A percentile compares a stretch with the other conserved stretches of the same genome.
Conservation (phyloP, 495 filamentous ascomycete genomes). For the Podospora fimiseda region DNA sequence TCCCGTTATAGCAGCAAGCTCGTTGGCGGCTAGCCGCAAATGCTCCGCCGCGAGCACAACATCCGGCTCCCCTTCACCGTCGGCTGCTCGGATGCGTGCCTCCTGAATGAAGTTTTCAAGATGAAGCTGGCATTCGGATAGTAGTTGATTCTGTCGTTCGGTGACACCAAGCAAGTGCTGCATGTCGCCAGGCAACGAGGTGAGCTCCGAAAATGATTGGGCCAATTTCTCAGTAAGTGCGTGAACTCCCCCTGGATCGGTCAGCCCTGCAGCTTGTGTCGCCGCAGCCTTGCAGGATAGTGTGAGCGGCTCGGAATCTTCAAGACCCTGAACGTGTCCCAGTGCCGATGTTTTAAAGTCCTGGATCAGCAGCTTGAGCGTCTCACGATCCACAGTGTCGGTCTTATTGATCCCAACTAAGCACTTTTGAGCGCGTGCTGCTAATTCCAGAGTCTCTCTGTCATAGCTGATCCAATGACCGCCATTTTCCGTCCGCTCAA, state of each 20-base stretch:
- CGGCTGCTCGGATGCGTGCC: constrained; percentile 19
- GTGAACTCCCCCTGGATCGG: constrained; percentile 62
- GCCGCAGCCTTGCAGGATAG: constrained; percentile 61
- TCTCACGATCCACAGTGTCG: constrained; percentile 47
- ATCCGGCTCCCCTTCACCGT: constrained; percentile 35
- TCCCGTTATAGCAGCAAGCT: constrained; percentile 79
- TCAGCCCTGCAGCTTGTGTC: constrained; percentile 20
- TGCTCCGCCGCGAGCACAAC: constrained; percentile 94
- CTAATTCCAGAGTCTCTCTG: constrained; percentile 39
- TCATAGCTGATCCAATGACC: constrained; percentile 41
- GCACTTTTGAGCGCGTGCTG: constrained; percentile 50
- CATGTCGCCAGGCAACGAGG: constrained; percentile 51
- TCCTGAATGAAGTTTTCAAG: constrained; percentile 62
- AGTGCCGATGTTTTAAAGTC: constrained; percentile 31
- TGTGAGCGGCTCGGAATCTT: constrained; percentile 27
- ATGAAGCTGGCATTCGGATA: constrained; percentile 62
- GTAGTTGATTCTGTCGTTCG: constrained; percentile 76
- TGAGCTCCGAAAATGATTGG: constrained; percentile 64
- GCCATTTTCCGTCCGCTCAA: constrained; percentile 45
- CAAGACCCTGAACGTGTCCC: constrained; percentile 23
- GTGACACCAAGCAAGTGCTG: constrained; percentile 86
- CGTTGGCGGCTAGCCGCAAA: constrained; percentile 72
- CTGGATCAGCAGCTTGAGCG: constrained; percentile 22
- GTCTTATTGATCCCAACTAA: constrained; percentile 79
- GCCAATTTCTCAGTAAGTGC: constrained; percentile 60